Base-by-base conservation (phyloP, 129 eudicot species). In the Flaveria brownii region DNA sequence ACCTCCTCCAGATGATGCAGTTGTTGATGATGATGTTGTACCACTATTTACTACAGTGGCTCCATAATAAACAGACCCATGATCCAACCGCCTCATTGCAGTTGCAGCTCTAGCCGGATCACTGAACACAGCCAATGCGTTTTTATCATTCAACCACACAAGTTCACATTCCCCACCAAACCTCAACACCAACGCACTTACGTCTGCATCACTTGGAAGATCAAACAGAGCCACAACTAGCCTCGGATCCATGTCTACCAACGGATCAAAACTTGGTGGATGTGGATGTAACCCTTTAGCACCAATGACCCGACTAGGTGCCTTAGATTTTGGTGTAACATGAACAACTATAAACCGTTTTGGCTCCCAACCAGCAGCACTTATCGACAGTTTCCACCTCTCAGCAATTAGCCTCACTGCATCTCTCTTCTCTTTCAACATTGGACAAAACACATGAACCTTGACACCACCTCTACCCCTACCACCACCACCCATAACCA, bases 81-180 rank as follows among this genome's bases (percentile, higher is more conserved):
- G 88, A 78, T 94, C 98, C 71, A 94, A 80, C 63, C 98, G 85
- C 74, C 98, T 86, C 98, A 91, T 94, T 7, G 98, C 98, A 66
- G 98, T 89, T 68, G 97, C 98, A 47, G 98, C 97, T 41, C 98
- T 86, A 20, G 86, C 89, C 33, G 97, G 93, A 84, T 94, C 98
- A 80, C 93, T 81, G 49, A 94, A 94, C 52, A 94, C 96, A 33
- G 98, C 90, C 82, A 94, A 65, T 0, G 98, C 98, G 75, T 94
- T 94, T 85, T 87, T 94, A 65, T 91, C 98, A 54, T 91, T 94
- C 82, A 94, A 81, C 98, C 98, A 94, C 49, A 88, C 96, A 7
- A 94, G 68, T 55, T 94, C 98, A 57, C 98, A 94, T 70, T 94
- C 98, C 39, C 98, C 98, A 62, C 98, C 98, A 74, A 94, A 94